Evolutionary conservation across 225 moss, liverwort and hornwort species (phyloP), one percentile per base, ranked within the genome.

Genomic region (Bryoerythrophyllum caledonicum): DNA sequence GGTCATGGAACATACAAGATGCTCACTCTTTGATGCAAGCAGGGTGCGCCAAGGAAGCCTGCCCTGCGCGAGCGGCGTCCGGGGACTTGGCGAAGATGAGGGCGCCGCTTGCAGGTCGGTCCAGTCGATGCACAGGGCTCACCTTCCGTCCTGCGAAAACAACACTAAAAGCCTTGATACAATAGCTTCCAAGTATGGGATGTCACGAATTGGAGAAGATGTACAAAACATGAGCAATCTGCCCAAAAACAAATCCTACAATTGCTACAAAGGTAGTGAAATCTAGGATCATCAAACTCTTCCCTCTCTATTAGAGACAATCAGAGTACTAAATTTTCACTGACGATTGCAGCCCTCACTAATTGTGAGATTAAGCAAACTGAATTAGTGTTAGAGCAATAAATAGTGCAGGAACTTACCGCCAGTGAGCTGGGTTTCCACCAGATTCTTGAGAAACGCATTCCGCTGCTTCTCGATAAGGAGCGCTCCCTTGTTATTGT

Each of bases 21-120:
- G 78, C 88, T 83, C 83, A 91, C 91, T 89, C 91, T 89, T 91
- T 91, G 75, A 91, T 81, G 76, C 83, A 79, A 52, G 78, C 63
- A 32, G 85, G 80, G 70, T 91, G 91, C 20, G 89, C 72, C 38
- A 91, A 80, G 14, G 89, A 83, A 46, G 82, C 81, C 63, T 91
- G 89, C 23, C 85, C 83, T 63, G 82, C 87, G 28, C 84, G 85
- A 69, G 89, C 85, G 34, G 91, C 85, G 63, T 80, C 76, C 2
- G 74, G 27, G 1, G 68, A 80, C 80, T 91, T 91, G 7, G 91
- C 87, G 37, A 91, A 91, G 28, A 91, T 66, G 48, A 91, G 65
- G 41, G 76, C 84, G 21, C 89, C 91, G 82, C 91, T 91, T 41
- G 89, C 81, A 66, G 89, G 89, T 56, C 89, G 85, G 66, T 91